Base-by-base conservation (phyloP, 164 flowering plant species). In the Magnolia officinalis region DNA sequence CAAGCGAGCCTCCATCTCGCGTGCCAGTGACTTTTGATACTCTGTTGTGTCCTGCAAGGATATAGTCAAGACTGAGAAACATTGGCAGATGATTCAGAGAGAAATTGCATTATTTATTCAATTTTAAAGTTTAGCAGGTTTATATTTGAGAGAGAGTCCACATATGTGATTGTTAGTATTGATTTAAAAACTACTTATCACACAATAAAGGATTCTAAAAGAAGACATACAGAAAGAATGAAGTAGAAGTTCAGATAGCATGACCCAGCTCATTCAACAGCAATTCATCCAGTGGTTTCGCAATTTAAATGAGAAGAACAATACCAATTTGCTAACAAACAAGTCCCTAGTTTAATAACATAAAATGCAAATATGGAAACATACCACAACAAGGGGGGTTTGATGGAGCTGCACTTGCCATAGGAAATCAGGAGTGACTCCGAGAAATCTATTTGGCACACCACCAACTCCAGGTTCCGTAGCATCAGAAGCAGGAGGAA, bases 391-490 rank as follows among this genome's bases (percentile, higher is more conserved):
- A 65, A 84, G 77, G 6, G 91, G 93, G 29, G 77, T 74, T 49
- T 86, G 92, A 50, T 89, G 93, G 50, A 89, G 86, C 82, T 94
- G 98, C 50, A 86, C 79, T 84, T 92, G 91, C 93, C 94, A 88
- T 74, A 96, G 83, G 79, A 90, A 96, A 81, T 85, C 76, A 29
- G 95, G 91, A 31, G 98, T 96, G 76, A 96, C 83, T 79, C 98
- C 98, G 84, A 96, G 96, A 82, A 89, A 96, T 51, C 96, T 89
- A 81, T 88, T 90, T 2, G 98, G 96, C 73, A 94, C 98, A 76
- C 99, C 99, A 79, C 98, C 99, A 83, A 94, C 86, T 78, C 86
- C 94, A 80, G 92, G 89, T 79, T 96, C 98, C 2, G 72, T 78
- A 11, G 78, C 55, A 78, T 92, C 97, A 49, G 76, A 31, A 55